Evolutionary conservation across 208 protist species (phyloP).

Genomic region (Sergeia podlipaevii): DNA sequence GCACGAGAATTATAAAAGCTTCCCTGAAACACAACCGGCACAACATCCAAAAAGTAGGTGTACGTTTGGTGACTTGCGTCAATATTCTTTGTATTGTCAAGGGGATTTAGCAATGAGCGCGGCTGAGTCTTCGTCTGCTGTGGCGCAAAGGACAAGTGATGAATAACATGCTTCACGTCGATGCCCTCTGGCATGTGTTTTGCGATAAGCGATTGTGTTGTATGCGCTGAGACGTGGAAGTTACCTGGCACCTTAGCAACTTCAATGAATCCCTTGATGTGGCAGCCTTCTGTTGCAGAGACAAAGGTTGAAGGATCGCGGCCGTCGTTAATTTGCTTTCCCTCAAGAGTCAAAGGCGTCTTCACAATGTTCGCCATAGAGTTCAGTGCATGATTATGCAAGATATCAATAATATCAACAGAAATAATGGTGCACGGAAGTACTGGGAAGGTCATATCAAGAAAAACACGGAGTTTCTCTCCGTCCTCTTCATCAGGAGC

Average conservation of each 20-base stretch:
- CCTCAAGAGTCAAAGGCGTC: conserved; percentile 15
- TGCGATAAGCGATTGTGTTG: conserved; percentile 5
- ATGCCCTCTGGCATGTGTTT: conserved; percentile 19
- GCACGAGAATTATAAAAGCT: conserved; percentile 18
- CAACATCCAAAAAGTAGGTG: conserved; percentile 46
- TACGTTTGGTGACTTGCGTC: conserved; percentile 14
- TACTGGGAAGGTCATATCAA: conserved; percentile 38
- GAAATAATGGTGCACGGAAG: conserved; percentile 37
- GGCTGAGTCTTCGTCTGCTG: conserved; percentile 10
- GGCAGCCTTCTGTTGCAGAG: conserved; percentile 28
- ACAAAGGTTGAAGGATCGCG: conserved; percentile 6
- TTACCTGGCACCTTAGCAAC: conserved; percentile 50
- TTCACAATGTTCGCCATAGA: conserved; percentile 28
- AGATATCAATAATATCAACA: conserved; percentile 39
- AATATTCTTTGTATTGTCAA: conserved; percentile 17
- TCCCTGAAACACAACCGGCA: conserved; percentile 40
- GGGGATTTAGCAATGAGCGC: conserved; percentile 9
- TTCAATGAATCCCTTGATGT: conserved; percentile 26
- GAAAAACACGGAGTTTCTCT: conserved; percentile 22
- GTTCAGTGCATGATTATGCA: conserved; percentile 39
- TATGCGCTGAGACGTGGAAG: conserved; percentile 48
- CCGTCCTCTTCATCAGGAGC: conserved; percentile 11
- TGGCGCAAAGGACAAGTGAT: conserved; percentile 24
- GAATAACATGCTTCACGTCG: conserved; percentile 33
- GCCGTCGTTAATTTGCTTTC: conserved; percentile 14